Evolutionary conservation across 2,329 filamentous ascomycete genomes (phyloP).

Genomic region (Paecilomyces niveus): DNA sequence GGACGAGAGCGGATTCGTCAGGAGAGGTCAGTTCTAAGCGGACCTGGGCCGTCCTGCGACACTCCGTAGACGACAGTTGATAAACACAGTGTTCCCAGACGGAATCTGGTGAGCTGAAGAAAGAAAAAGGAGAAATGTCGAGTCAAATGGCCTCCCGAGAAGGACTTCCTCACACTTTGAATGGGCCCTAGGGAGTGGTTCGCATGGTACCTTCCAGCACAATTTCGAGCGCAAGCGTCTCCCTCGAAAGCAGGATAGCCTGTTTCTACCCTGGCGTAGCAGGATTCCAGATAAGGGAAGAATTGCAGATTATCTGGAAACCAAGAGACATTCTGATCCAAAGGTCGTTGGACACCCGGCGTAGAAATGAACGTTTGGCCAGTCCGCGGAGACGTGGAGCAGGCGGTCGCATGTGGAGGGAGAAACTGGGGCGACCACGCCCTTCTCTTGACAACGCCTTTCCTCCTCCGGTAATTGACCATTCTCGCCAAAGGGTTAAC

Average conservation of each 20-base stretch:
- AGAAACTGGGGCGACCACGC: background rate
- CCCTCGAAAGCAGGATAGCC: background rate
- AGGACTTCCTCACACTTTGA: background rate
- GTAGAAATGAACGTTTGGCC: background rate
- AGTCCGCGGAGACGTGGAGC: background rate
- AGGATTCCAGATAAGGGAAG: background rate
- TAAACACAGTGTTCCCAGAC: background rate
- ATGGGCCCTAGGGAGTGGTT: background rate
- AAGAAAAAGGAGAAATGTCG: background rate
- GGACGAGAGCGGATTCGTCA: background rate
- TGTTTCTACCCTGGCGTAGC: background rate
- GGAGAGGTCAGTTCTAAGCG: background rate
- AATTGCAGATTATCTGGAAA: background rate
- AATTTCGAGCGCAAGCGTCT: background rate
- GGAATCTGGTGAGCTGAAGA: background rate
- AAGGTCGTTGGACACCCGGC: background rate
- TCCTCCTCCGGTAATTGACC: background rate
- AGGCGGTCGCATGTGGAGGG: background rate
- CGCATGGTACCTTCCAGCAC: background rate
- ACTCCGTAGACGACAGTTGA: background rate
- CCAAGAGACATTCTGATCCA: background rate
- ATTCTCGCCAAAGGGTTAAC: background rate
- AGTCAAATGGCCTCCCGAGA: background rate
- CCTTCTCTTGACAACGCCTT: constrained; percentile 6
- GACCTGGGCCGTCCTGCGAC: background rate